Evolutionary conservation across 495 filamentous ascomycete genomes (phyloP).

Genomic region (Penicillium taxi): DNA sequence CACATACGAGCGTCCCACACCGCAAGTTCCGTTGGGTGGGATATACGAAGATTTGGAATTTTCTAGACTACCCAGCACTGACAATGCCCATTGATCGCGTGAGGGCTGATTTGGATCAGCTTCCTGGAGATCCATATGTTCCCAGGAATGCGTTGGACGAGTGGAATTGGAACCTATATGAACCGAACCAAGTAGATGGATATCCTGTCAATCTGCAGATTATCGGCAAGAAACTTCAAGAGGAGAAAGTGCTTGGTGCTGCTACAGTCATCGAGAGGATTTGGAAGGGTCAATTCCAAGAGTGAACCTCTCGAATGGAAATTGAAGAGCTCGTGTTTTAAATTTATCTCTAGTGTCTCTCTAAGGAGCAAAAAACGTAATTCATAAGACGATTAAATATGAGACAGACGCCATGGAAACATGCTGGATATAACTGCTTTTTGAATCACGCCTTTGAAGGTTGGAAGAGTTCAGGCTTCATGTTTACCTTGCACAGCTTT

Average conservation of each 20-base stretch:
- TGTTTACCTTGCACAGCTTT: conserved; percentile 85
- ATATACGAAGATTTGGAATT: conserved; percentile 64
- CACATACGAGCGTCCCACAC: conserved; percentile 42
- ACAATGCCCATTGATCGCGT: conserved; percentile 49
- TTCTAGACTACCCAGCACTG: conserved; percentile 55
- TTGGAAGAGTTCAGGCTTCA: conserved; percentile 83
- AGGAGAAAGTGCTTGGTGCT: conserved; percentile 46
- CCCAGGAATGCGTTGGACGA: conserved; percentile 45
- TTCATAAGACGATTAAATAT: conserved; percentile 10
- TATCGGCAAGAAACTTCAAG: conserved; percentile 44
- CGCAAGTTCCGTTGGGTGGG: conserved; percentile 42
- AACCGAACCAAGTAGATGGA: conserved; percentile 30
- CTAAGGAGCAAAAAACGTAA: conserved; percentile 8
- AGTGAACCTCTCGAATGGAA: too few relatives aligned
- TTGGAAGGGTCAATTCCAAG: too few relatives aligned
- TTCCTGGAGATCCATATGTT: conserved; percentile 34
- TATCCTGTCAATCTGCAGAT: conserved; percentile 48
- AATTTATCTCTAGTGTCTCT: too few relatives aligned
- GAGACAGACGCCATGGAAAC: conserved; percentile 19
- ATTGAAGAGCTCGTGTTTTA: background rate
- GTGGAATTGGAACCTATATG: conserved; percentile 43
- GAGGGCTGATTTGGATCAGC: conserved; percentile 38
- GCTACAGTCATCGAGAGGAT: conserved; percentile 34
- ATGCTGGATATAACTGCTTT: conserved; percentile 15
- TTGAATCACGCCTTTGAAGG: conserved; percentile 31